These are phyloP conservation scores for Fusarium solani-melongenae DNA, from an alignment of 2,329 filamentous ascomycete species.

Conservation along the genomic window DNA sequence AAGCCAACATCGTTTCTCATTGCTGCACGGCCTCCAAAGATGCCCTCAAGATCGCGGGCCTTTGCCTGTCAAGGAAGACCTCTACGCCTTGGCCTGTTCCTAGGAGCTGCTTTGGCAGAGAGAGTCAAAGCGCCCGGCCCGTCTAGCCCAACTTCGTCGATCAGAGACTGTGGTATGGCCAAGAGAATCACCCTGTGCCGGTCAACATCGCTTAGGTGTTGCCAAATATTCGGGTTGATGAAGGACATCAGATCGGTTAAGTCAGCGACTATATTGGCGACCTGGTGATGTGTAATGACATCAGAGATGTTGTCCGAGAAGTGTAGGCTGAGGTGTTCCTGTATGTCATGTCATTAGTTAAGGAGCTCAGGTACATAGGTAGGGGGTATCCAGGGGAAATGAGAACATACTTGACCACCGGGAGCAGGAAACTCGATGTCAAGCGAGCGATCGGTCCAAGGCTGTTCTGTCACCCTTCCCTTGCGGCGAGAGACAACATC, in stretches of 20 bases:
- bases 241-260: slow-evolving; percentile 1
- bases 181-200: not conserved
- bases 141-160: not conserved
- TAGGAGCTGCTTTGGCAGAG: not conserved
- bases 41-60: not conserved
- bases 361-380: not conserved
- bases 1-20: not conserved
- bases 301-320: not conserved
- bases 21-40: not conserved
- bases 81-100: not conserved
- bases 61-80: not conserved
- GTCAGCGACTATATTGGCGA: not conserved
- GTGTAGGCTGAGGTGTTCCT: not conserved
- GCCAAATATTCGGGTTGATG: not conserved
- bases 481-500: not conserved
- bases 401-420: slow-evolving; percentile 2
- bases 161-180: not conserved
- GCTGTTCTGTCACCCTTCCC: not conserved
- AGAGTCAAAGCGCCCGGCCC: not conserved
- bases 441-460: not conserved
- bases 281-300: not conserved
- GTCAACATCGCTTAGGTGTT: not conserved
- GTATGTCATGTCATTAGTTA: not conserved
- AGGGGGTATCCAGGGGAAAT: not conserved
- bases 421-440: not conserved